phyloP scores from a whole-genome alignment of 768 basidiomycete species.

The Fomitopsis serialis region DNA sequence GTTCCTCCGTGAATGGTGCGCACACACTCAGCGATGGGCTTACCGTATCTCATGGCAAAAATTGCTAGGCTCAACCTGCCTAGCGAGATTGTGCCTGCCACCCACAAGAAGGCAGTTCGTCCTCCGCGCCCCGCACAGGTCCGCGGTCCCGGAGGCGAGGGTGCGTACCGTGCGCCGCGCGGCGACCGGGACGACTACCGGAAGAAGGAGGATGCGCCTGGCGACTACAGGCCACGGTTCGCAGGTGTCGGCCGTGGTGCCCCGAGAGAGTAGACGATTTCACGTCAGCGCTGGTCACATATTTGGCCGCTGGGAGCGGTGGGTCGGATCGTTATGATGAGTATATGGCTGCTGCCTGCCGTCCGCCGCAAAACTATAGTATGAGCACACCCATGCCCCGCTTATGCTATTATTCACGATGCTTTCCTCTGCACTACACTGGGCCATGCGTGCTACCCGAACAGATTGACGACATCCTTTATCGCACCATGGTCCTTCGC shows the following conservation, averaged over 20 bases:
- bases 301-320: slow-evolving; percentile 9
- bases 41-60: not conserved
- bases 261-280: slow-evolving; percentile 52
- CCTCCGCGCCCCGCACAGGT: slow-evolving; percentile 76
- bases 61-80: slow-evolving; percentile 82
- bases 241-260: slow-evolving; percentile 86
- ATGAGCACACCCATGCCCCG: slow-evolving; percentile 23
- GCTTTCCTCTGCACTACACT: not conserved
- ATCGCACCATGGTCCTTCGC: slow-evolving; percentile 13
- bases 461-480: slow-evolving; percentile 40
- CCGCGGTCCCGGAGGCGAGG: slow-evolving; percentile 60
- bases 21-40: slow-evolving; percentile 1
- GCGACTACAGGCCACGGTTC: slow-evolving; percentile 86
- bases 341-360: slow-evolving; percentile 11
- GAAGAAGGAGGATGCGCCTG: slow-evolving; percentile 88
- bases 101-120: slow-evolving; percentile 95
- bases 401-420: slow-evolving; percentile 20
- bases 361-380: slow-evolving; percentile 26
- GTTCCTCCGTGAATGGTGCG: slow-evolving; percentile 87
- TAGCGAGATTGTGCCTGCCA: slow-evolving; percentile 91
- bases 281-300: not conserved
- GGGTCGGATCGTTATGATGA: slow-evolving; percentile 16
- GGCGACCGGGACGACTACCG: slow-evolving; percentile 87
- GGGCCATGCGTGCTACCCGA: slow-evolving; percentile 24
- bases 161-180: slow-evolving; percentile 86